phyloP scores from a whole-genome alignment of 768 basidiomycete species.

The Kondoa malvinella region DNA sequence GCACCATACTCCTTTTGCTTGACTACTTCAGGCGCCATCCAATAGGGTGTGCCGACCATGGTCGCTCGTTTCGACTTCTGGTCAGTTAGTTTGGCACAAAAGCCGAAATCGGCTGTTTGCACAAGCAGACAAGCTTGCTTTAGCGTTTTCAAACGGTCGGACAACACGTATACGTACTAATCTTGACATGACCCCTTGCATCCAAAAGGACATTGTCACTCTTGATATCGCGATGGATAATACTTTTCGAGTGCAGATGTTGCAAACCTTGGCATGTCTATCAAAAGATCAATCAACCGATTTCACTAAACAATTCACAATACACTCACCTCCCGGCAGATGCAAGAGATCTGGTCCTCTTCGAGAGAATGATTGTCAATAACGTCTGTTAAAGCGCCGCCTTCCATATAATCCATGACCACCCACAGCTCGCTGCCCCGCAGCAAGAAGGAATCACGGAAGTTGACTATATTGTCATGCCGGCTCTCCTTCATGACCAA shows the following conservation, averaged over 20 bases:
- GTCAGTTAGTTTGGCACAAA: slow-evolving; percentile 66
- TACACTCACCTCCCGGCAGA: slow-evolving; percentile 57
- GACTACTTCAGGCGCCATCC: slow-evolving; percentile 99
- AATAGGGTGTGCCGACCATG: slow-evolving; percentile 90
- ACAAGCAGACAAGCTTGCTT: slow-evolving; percentile 52
- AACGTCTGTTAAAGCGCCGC: slow-evolving; percentile 89
- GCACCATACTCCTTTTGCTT: slow-evolving; percentile 75
- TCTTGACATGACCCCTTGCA: slow-evolving; percentile 82
- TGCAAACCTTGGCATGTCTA: slow-evolving; percentile 87
- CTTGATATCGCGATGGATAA: slow-evolving; percentile 96
- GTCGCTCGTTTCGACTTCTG: slow-evolving; percentile 84
- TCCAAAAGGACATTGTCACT: slow-evolving; percentile 69
- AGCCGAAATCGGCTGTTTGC: slow-evolving; percentile 93
- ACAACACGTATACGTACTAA: slow-evolving; percentile 51
- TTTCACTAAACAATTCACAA: background rate
- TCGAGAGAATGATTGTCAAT: slow-evolving; percentile 92
- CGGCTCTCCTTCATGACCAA: slow-evolving; percentile 99
- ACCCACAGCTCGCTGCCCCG: slow-evolving; percentile 98
- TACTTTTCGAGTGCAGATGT: slow-evolving; percentile 82
- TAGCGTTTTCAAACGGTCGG: background rate
- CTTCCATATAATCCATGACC: slow-evolving; percentile 93
- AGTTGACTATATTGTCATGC: slow-evolving; percentile 75
- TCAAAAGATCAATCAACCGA: slow-evolving; percentile 34
- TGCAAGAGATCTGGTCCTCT: slow-evolving; percentile 63
- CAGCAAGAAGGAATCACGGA: slow-evolving; percentile 68